Evolutionary conservation across 352 stramenopile genomes (phyloP), one percentile per base, ranked within the genome.

Genomic region (Blastocystis sp.): DNA sequence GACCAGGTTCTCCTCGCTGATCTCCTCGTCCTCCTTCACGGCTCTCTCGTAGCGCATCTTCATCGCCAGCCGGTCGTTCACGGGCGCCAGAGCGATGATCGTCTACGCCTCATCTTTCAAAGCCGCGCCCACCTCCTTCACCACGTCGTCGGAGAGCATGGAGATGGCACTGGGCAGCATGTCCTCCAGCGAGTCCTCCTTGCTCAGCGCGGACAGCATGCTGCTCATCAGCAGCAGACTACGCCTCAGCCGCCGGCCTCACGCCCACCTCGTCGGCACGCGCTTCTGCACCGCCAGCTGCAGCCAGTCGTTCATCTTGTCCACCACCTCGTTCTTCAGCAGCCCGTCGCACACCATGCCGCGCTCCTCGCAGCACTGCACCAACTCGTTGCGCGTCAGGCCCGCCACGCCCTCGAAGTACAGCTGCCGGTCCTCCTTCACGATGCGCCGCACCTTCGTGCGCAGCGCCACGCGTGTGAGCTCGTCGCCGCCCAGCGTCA

Each of bases 11-110:
- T 88, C 78, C 28, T 88, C 78, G 3, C 56, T 59, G n/a, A 88
- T 78, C 78, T 77, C 67, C 65, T 77, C 48, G 21, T 88, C 78
- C 23, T 40, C 78, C n/a, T 74, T 61, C 21, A 79, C 67, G 14
- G 43, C 78, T 62, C 78, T 74, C 67, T 88, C 64, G 28, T 79
- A 88, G 34, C 67, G 64, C 38, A 88, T 74, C 56, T 76, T 65
- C 64, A 79, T 76, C 7, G 78, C 78, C n/a, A 53, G 41, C 28
- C 40, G 45, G 45, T 88, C 78, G 28, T 23, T 48, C 10, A 76
- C 67, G 3, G 78, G 78, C 41, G 78, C 62, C n/a, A 79, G 9
- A 21, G 45, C 28, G 11, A 88, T 88, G 28, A 88, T 88, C 23
- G 78, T 61, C 78, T 88, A 88, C 45, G 23, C 48, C 56, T 62